Base-by-base conservation (phyloP, 2,329 filamentous ascomycete species). In the Rhynchosporium agropyri region DNA sequence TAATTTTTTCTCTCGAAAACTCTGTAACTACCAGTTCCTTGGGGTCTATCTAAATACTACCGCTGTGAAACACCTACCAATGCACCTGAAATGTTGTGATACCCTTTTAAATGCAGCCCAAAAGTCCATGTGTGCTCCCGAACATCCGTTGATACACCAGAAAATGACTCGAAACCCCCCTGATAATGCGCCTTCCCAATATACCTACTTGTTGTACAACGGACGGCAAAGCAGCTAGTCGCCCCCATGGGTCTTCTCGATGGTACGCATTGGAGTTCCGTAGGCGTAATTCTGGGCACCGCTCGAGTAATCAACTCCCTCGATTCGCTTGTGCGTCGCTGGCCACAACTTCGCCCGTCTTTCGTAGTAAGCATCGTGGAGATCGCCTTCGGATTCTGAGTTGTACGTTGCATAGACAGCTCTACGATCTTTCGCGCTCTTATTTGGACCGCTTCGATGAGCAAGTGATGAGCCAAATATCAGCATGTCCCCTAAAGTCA, bases 321-420 rank as follows among this genome's bases (percentile, higher is more conserved):
- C 64, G 54, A 74, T 70, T 1, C 75, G 69, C 67, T 77, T 72
- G 60, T 79, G 77, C 10, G 76, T 77, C 1, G 77, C 73, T 8
- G 77, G 77, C 70, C 76, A 79, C 15, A 77, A 71, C 63, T 75
- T 75, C 38, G 72, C 68, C 13, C 78, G 71, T 67, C 79, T 76
- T 9, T 66, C 67, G 67, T 79, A 80, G 67, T 79, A 80, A 55
- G 73, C 70, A 62, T 76, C 74, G 63, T 77, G 77, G n/a, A 79
- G 66, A 63, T 78, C 74, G 1, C 78, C 78, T 58, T 79, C 78
- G 0, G 66, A 65, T 5, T 70, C 70, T 54, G 72, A 74, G 61
- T 79, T 77, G 65, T 79, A 79, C 0, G 78, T 79, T 2, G 77
- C 76, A 63, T 79, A 79, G 29, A 79, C 72, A 7, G 77, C 77